Evolutionary conservation across 2,329 filamentous ascomycete species (phyloP).

Genomic region (Nannizzia gypsea): DNA sequence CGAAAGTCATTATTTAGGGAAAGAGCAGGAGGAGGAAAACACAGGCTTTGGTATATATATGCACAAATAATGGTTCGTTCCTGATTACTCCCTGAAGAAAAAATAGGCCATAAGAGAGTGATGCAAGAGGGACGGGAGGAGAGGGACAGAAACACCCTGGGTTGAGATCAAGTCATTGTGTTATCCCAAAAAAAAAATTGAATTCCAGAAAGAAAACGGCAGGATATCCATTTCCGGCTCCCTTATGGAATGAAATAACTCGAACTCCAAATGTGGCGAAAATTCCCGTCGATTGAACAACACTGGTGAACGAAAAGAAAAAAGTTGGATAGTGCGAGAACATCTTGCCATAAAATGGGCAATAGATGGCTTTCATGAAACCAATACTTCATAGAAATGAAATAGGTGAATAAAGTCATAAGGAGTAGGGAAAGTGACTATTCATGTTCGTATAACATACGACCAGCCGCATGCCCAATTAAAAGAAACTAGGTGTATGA

Average conservation of each 20-base stretch:
- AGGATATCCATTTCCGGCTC: background rate
- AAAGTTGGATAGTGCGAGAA: background rate
- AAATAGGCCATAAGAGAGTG: background rate
- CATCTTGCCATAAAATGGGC: background rate
- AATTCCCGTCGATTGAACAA: background rate
- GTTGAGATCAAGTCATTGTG: background rate
- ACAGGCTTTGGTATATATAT: conserved; percentile 2
- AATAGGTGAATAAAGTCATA: background rate
- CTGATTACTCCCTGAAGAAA: background rate
- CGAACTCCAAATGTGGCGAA: background rate
- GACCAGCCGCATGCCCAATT: conserved; percentile 3
- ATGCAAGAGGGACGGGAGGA: background rate
- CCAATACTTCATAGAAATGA: background rate
- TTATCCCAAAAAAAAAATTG: background rate
- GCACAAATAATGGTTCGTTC: background rate
- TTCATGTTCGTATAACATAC: conserved; percentile 1
- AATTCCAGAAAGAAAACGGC: background rate
- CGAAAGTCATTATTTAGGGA: background rate
- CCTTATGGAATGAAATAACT: background rate
- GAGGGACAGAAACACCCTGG: background rate
- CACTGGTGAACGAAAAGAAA: background rate
- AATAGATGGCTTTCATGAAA: conserved; percentile 1
- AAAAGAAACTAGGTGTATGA: conserved; percentile 26
- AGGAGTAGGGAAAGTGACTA: background rate
- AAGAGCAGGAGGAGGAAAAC: background rate